phyloP scores from a whole-genome alignment of 306 rosid genomes.

The Glycine tomentella region DNA sequence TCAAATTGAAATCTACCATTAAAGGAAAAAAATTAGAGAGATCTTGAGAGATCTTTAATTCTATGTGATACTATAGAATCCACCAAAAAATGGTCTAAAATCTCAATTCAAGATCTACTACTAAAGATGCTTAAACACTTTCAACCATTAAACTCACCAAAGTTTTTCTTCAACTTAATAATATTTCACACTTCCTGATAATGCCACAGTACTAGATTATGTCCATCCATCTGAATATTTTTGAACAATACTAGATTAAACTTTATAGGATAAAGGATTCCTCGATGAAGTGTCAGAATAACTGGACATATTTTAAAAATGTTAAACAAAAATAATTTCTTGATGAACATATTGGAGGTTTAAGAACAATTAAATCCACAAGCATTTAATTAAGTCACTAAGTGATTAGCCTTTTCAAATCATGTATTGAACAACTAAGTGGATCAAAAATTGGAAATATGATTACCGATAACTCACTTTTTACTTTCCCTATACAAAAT shows the following conservation, averaged over 20 bases:
- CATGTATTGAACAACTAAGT: not conserved
- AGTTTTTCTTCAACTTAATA: too few species aligned
- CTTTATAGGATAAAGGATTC: slow-evolving; percentile 30
- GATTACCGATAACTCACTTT: not conserved
- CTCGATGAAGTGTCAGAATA: not conserved
- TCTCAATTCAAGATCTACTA: too few species aligned
- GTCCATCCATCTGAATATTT: not conserved
- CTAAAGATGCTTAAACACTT: too few species aligned
- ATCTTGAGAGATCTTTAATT: too few species aligned
- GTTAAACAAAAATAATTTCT: not conserved
- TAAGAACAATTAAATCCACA: not conserved
- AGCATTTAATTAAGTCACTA: not conserved
- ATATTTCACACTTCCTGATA: too few species aligned
- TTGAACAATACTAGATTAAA: not conserved
- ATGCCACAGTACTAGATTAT: not conserved
- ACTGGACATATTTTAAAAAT: not conserved
- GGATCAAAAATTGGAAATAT: not conserved
- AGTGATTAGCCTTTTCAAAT: not conserved
- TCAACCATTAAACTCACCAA: too few species aligned
- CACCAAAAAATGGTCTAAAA: too few species aligned
- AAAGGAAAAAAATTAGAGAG: too few species aligned
- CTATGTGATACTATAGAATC: too few species aligned
- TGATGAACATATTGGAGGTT: not conserved
- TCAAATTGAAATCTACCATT: too few species aligned
- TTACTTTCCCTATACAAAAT: not conserved